A percentile compares a stretch with the other conserved stretches of the same genome.
These are phyloP conservation scores for Xerocomus brunneocitrinus DNA, from an alignment of 768 basidiomycete genomes.

Conservation along the genomic window DNA sequence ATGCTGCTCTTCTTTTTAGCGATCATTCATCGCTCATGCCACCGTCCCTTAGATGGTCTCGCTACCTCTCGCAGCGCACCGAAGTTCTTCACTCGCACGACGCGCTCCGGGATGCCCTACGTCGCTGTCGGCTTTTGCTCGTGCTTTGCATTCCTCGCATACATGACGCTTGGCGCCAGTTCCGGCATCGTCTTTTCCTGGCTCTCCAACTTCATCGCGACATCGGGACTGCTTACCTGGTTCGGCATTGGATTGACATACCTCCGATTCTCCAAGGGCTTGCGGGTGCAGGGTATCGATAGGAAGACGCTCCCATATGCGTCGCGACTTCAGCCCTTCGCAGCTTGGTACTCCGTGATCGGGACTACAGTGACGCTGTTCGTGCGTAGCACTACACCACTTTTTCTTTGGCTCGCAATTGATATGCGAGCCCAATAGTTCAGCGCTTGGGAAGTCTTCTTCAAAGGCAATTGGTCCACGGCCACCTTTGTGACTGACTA, in stretches of 20 bases:
- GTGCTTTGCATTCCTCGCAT: conserved; percentile 25
- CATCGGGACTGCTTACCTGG: conserved; percentile 42
- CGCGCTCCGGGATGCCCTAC: conserved; percentile 41
- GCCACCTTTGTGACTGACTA: conserved; percentile 42
- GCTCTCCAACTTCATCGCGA: conserved; percentile 34
- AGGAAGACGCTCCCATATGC: conserved; percentile 44
- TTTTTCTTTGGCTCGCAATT: background rate
- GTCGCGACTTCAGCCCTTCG: conserved; percentile 38
- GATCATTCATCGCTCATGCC: background rate
- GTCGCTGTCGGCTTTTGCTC: conserved; percentile 31
- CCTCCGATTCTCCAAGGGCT: conserved; percentile 43
- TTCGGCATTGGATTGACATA: conserved; percentile 43
- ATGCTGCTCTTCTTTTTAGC: background rate
- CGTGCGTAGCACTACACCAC: conserved; percentile 26
- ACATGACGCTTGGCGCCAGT: conserved; percentile 35
- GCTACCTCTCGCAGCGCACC: conserved; percentile 52
- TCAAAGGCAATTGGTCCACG: conserved; percentile 34
- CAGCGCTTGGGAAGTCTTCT: conserved; percentile 39
- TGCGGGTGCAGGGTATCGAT: conserved; percentile 46
- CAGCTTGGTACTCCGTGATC: conserved; percentile 34
- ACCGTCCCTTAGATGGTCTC: conserved; percentile 42
- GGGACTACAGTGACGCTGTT: conserved; percentile 27
- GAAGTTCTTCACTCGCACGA: conserved; percentile 42
- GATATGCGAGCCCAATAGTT: conserved; percentile 26
- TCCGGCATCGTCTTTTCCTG: conserved; percentile 40